These are phyloP conservation scores for Globisporangium rhizosaccharum DNA, from an alignment of 352 stramenopile species.

Conservation along the genomic window DNA sequence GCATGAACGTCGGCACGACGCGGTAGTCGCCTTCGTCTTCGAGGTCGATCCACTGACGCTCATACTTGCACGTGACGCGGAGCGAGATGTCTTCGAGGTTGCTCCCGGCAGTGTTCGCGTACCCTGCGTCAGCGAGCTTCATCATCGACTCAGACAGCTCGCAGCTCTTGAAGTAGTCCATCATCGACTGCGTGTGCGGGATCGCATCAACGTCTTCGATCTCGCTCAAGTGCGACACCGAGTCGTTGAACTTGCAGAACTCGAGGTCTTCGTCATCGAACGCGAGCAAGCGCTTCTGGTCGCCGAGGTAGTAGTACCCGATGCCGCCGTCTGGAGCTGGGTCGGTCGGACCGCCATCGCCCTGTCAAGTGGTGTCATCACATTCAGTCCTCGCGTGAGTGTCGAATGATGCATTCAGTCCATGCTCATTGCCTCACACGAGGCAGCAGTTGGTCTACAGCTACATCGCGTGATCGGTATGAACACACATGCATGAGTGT, in stretches of 20 bases:
- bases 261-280: conserved; percentile 62
- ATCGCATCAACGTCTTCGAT: conserved; percentile 60
- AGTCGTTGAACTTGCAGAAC: conserved; percentile 73
- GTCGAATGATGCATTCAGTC: neutral
- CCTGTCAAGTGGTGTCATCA: conserved; percentile 21
- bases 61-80: conserved; percentile 72
- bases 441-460: no score
- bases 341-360: conserved; percentile 69
- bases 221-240: conserved; percentile 57
- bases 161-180: conserved; percentile 66
- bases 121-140: conserved; percentile 74
- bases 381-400: neutral
- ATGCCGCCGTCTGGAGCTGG: conserved; percentile 69
- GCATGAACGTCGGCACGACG: conserved; percentile 59
- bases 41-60: conserved; percentile 79
- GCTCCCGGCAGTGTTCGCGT: conserved; percentile 75
- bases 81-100: conserved; percentile 70
- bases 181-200: conserved; percentile 56
- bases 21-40: conserved; percentile 81
- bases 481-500: no score
- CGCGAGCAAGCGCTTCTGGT: conserved; percentile 76
- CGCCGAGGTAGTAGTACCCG: conserved; percentile 84
- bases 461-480: no score
- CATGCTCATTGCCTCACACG: no score
- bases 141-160: conserved; percentile 69